Conservation (phyloP, 345 rosid genomes). For the Iberis pinnata region DNA sequence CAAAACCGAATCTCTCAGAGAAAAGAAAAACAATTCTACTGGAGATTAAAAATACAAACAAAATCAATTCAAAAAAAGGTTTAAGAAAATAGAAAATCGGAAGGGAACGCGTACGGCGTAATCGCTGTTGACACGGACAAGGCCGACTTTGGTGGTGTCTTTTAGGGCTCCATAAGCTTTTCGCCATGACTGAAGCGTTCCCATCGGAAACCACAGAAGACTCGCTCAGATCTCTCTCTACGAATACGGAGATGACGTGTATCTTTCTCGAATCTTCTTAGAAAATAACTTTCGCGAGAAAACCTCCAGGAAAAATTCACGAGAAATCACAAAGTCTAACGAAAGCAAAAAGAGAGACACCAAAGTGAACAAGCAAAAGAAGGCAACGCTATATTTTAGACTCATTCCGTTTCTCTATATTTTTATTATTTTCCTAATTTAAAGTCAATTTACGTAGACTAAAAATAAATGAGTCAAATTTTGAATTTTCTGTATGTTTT, state of each 20-base stretch:
- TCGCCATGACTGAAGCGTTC: background rate
- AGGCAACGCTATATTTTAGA: background rate
- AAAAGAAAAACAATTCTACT: too few relatives aligned
- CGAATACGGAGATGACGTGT: slow-evolving; percentile 12
- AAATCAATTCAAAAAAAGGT: too few relatives aligned
- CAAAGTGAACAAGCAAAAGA: slow-evolving; percentile 15
- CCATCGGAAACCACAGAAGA: too few relatives aligned
- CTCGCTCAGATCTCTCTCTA: background rate
- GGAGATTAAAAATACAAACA: too few relatives aligned
- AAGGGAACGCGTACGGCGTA: background rate
- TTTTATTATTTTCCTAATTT: too few relatives aligned
- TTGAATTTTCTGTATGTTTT: too few relatives aligned
- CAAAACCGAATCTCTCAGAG: background rate
- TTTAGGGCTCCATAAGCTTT: background rate
- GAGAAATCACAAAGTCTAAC: slow-evolving; percentile 7
- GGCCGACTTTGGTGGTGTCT: background rate
- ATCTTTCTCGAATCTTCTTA: background rate
- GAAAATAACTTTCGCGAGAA: slow-evolving; percentile 10
- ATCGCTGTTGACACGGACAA: background rate
- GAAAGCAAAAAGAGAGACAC: background rate
- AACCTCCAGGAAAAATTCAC: slow-evolving; percentile 20
- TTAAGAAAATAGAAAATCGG: too few relatives aligned
- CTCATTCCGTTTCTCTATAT: slow-evolving; percentile 16
- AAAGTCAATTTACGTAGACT: too few relatives aligned
- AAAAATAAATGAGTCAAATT: too few relatives aligned